Evolutionary conservation across 805 yeast species (phyloP).

Genomic region (Suhomyces prunicola): DNA sequence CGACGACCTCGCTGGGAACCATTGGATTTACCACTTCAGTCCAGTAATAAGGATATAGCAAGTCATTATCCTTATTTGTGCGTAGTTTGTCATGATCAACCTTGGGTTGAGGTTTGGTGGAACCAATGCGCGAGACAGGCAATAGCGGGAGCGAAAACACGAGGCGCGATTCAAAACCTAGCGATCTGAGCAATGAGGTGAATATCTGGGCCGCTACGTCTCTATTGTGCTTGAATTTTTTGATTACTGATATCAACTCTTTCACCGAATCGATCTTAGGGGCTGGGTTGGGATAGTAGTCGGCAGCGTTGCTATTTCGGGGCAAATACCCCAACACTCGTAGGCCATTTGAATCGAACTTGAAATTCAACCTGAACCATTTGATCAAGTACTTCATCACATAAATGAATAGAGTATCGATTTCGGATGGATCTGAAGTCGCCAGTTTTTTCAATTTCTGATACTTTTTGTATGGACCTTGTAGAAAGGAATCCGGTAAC

Average conservation of each 20-base stretch:
- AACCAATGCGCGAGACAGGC: slow-evolving; percentile 8
- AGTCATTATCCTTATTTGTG: slow-evolving; percentile 27
- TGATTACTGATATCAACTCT: slow-evolving; percentile 14
- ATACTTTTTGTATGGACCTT: slow-evolving; percentile 16
- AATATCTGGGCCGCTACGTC: slow-evolving; percentile 34
- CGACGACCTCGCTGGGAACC: slow-evolving; percentile 19
- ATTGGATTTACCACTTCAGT: slow-evolving; percentile 33
- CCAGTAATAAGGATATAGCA: slow-evolving; percentile 36
- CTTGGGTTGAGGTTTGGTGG: slow-evolving; percentile 21
- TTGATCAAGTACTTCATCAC: slow-evolving; percentile 30
- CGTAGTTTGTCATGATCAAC: slow-evolving; percentile 16
- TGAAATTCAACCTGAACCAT: slow-evolving; percentile 33
- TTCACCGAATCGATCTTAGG: slow-evolving; percentile 6
- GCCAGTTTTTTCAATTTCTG: slow-evolving; percentile 5
- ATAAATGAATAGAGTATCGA: slow-evolving; percentile 22
- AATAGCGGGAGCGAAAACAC: slow-evolving; percentile 31
- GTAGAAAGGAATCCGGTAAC: slow-evolving; percentile 20
- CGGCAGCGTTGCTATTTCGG: slow-evolving; percentile 1
- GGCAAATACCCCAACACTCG: slow-evolving; percentile 29
- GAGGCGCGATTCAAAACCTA: slow-evolving; percentile 30
- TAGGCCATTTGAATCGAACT: slow-evolving; percentile 27
- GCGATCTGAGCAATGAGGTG: slow-evolving; percentile 23
- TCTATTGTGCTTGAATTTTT: slow-evolving; percentile 27
- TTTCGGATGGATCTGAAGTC: neutral
- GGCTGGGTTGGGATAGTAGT: slow-evolving; percentile 21